These are phyloP conservation scores for Pezizomycotina sp. DNA, from an alignment of 2,329 filamentous ascomycete genomes.

Conservation along the genomic window DNA sequence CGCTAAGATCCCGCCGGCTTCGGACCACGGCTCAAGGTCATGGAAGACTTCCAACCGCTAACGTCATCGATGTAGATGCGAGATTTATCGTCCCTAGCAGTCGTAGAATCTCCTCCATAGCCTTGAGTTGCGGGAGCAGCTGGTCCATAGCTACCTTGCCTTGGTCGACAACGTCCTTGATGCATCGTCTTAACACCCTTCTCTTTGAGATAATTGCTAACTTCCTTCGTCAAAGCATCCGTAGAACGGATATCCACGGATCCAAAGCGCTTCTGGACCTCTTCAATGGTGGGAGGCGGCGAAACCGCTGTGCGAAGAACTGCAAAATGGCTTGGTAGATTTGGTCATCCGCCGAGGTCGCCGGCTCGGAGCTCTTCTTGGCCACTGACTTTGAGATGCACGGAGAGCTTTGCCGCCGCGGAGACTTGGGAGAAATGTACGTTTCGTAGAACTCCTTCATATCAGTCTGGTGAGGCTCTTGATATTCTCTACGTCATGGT, in stretches of 20 bases:
- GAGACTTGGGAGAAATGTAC: slow-evolving; percentile 59
- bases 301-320: background rate
- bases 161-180: slow-evolving; percentile 34
- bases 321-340: background rate
- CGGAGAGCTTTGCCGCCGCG: slow-evolving; percentile 63
- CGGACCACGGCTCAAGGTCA: slow-evolving; percentile 57
- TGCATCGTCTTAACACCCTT: slow-evolving; percentile 8
- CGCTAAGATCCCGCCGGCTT: slow-evolving; percentile 55
- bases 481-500: slow-evolving; percentile 60
- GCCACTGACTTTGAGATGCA: slow-evolving; percentile 45
- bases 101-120: slow-evolving; percentile 27
- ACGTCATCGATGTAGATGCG: slow-evolving; percentile 51
- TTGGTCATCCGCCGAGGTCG: slow-evolving; percentile 29
- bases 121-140: slow-evolving; percentile 29
- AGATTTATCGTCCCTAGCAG: slow-evolving; percentile 24
- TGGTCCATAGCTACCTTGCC: slow-evolving; percentile 30
- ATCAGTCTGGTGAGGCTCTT: slow-evolving; percentile 56
- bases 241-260: slow-evolving; percentile 11
- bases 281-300: no score
- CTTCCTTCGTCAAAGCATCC: slow-evolving; percentile 2
- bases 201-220: background rate
- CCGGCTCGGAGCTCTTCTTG: slow-evolving; percentile 32
- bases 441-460: slow-evolving; percentile 62
- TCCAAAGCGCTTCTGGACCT: slow-evolving; percentile 1
- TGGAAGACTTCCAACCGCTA: slow-evolving; percentile 58